These are phyloP conservation scores for Ceratocystis cubensis DNA, from an alignment of 2,329 filamentous ascomycete species.

Conservation along the genomic window DNA sequence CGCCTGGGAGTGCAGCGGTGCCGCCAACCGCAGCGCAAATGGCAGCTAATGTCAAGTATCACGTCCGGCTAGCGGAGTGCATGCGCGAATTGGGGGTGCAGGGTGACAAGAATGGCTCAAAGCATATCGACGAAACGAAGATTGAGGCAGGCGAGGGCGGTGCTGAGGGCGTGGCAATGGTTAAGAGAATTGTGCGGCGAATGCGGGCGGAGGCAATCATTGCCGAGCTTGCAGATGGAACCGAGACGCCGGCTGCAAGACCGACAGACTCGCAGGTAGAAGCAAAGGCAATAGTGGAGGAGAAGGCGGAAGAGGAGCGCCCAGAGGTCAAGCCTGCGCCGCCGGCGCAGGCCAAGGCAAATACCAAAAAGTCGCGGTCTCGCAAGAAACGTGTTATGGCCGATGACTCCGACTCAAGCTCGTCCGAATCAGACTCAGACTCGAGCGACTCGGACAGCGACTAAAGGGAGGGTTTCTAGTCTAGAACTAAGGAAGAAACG, in stretches of 20 bases:
- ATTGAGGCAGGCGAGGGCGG: constrained; percentile 34
- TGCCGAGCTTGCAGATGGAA: constrained; percentile 34
- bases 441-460: constrained; percentile 26
- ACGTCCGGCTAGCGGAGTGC: constrained; percentile 43
- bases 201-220: constrained; percentile 50
- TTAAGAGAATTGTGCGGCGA: constrained; percentile 46
- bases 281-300: constrained; percentile 13
- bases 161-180: constrained; percentile 30
- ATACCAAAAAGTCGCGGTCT: constrained; percentile 30
- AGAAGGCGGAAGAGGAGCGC: constrained; percentile 18
- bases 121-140: constrained; percentile 39
- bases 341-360: constrained; percentile 23
- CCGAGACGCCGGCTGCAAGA: constrained; percentile 15
- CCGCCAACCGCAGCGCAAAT: constrained; percentile 21
- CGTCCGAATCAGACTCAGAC: constrained; percentile 24
- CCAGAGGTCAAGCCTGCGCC: constrained; percentile 18
- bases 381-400: constrained; percentile 22
- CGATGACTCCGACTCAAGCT: constrained; percentile 28
- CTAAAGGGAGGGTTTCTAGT: not conserved
- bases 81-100: constrained; percentile 31
- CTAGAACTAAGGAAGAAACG: no score
- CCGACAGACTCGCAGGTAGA: constrained; percentile 6
- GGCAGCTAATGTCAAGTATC: constrained; percentile 35
- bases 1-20: not conserved
- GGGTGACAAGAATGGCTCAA: constrained; percentile 32